Evolutionary conservation across 2,329 filamentous ascomycete genomes (phyloP).

Genomic region (Huntiella moniliformis): DNA sequence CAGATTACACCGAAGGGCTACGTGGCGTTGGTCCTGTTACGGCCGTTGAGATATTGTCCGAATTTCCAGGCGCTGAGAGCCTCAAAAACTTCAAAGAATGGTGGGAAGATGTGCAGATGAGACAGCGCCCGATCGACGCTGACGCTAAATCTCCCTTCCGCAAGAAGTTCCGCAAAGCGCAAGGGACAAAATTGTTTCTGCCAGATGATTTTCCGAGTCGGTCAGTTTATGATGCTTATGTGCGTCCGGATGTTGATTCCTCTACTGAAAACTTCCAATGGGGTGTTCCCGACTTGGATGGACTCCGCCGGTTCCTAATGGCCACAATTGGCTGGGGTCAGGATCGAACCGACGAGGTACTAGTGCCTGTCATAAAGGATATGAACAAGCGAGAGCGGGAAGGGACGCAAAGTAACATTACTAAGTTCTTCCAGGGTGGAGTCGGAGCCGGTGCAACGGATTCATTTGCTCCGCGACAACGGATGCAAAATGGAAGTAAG

Average conservation of each 20-base stretch:
- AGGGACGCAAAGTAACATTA: slow-evolving; percentile 92
- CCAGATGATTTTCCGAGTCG: slow-evolving; percentile 60
- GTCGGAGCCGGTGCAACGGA: slow-evolving; percentile 49
- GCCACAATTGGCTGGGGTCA: slow-evolving; percentile 80
- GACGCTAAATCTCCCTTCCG: slow-evolving; percentile 48
- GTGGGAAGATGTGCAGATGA: slow-evolving; percentile 63
- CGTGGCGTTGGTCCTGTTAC: slow-evolving; percentile 85
- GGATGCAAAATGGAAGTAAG: slow-evolving; percentile 44
- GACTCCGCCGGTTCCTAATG: slow-evolving; percentile 70
- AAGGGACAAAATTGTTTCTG: slow-evolving; percentile 71
- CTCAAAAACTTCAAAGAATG: slow-evolving; percentile 68
- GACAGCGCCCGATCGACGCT: slow-evolving; percentile 42
- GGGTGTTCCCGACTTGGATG: slow-evolving; percentile 86
- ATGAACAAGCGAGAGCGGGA: slow-evolving; percentile 81
- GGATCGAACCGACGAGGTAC: slow-evolving; percentile 83
- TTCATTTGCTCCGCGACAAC: slow-evolving; percentile 52
- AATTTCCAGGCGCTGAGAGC: slow-evolving; percentile 47
- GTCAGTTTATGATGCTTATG: slow-evolving; percentile 66
- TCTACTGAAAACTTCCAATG: slow-evolving; percentile 71
- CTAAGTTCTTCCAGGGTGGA: slow-evolving; percentile 65
- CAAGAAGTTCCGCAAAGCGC: slow-evolving; percentile 65
- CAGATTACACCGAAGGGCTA: slow-evolving; percentile 87
- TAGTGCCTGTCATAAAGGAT: slow-evolving; percentile 86
- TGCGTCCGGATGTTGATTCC: slow-evolving; percentile 67
- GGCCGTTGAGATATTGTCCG: slow-evolving; percentile 80